phyloP scores from a whole-genome alignment of 352 stramenopile species.

The Phytophthora fragariae region DNA sequence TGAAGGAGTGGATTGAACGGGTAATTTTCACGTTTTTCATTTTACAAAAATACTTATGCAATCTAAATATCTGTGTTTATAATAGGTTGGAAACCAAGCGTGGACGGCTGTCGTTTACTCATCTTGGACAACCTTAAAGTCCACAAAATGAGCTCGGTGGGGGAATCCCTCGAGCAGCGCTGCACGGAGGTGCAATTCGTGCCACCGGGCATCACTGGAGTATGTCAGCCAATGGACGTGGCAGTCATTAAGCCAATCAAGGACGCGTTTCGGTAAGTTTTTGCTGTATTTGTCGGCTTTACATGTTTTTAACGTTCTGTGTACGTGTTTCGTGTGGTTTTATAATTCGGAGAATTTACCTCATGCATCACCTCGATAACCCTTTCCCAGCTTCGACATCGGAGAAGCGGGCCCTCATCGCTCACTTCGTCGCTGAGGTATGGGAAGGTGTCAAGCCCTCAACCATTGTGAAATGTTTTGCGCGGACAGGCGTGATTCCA shows the following conservation, averaged over 20 bases:
- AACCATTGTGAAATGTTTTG: not conserved
- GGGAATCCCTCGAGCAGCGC: not conserved
- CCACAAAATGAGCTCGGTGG: not conserved
- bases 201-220: no score
- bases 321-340: no score
- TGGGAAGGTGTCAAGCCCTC: not conserved
- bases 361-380: no score
- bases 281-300: no score
- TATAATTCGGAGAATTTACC: not conserved
- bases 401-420: no score
- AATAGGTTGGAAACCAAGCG: slow-evolving; percentile 14
- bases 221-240: no score
- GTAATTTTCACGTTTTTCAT: not conserved
- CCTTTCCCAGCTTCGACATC: no score
- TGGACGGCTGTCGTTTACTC: not conserved
- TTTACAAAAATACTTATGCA: not conserved
- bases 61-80: slow-evolving; percentile 1
- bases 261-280: no score
- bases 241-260: no score
- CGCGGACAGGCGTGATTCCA: not conserved
- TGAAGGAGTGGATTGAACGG: slow-evolving; percentile 23
- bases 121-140: not conserved
- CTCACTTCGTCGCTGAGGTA: not conserved
- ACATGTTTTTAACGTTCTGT: no score
- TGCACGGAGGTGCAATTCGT: not conserved